Conservation (phyloP, 257 asterid species). For the Nicotiana attenuata region DNA sequence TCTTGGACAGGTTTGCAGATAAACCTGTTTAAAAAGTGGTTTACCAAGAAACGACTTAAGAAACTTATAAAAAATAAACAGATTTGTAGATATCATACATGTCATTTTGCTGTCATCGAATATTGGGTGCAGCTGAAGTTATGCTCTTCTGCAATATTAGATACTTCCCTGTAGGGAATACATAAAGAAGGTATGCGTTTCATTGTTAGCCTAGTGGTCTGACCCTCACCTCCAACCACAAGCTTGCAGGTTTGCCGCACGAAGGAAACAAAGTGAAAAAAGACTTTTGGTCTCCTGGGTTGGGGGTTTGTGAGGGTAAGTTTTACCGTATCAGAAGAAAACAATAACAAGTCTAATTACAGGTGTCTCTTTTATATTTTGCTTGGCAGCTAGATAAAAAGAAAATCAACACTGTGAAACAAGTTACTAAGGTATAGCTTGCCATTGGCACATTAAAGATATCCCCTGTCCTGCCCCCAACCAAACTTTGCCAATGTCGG, state of each 20-base stretch:
- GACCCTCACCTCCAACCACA: neutral
- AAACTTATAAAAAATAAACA: neutral
- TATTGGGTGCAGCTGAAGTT: neutral
- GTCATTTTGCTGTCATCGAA: neutral
- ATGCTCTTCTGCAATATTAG: neutral
- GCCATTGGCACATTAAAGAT: neutral
- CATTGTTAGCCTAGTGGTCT: neutral
- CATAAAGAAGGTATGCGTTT: neutral
- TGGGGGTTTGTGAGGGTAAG: neutral
- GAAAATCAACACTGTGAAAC: neutral
- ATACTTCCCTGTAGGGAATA: neutral
- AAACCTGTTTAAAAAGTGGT: neutral
- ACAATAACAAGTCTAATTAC: too few relatives aligned
- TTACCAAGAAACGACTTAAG: neutral
- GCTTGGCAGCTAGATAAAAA: neutral
- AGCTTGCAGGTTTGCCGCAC: neutral
- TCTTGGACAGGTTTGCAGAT: neutral
- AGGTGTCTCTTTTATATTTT: neutral
- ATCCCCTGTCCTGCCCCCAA: neutral
- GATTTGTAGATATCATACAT: neutral
- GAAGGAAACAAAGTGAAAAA: neutral
- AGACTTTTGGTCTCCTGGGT: neutral
- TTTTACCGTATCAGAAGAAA: neutral
- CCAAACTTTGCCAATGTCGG: neutral
- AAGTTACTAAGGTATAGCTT: neutral